Evolutionary conservation across 305 asterid genomes (phyloP), one percentile per base, ranked within the genome.

Genomic region (Fraxinus angustifolia): DNA sequence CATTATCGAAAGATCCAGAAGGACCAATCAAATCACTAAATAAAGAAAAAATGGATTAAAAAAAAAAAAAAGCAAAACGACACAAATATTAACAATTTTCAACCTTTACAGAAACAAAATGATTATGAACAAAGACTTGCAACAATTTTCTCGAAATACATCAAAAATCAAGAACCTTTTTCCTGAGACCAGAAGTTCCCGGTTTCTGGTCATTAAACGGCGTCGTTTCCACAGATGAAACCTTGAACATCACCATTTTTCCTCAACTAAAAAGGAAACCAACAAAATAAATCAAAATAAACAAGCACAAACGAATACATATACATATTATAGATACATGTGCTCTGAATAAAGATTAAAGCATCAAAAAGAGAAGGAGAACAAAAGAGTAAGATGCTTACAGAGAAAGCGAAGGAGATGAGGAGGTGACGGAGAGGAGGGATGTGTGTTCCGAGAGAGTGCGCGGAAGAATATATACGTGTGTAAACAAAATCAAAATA

Each of bases 111-210:
- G n/a, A 48, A 48, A 48, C 17, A 50, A 50, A 50, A 23, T 14
- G 6, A 45, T 45, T 45, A 4, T 45, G 5, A 45, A 45, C 56
- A 45, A 45, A 45, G 17, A 45, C 83, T 98, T 85, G 67, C 6
- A 53, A 58, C 3, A 8, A 3, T 60, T 21, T 34, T 81, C 31
- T 50, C 30, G 5, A 58, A 71, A 19, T 7, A 58, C 10, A 4
- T n/a, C 83, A 67, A 82, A 84, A 82, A 31, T 82, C 23, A 73
- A 84, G 65, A 77, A 73, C 90, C 11, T 86, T 83, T 90, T 95
- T 95, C 83, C 98, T 85, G 60, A 93, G 93, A 78, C 99, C 99
- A 75, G 98, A 93, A 35, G 99, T 95, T 36, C 99, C 99, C 62
- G 99, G 97, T 53, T 93, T 93, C 88, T 95, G 98, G 45, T 98